Evolutionary conservation across 495 filamentous ascomycete species (phyloP).

Genomic region (Filosporella fistucella): DNA sequence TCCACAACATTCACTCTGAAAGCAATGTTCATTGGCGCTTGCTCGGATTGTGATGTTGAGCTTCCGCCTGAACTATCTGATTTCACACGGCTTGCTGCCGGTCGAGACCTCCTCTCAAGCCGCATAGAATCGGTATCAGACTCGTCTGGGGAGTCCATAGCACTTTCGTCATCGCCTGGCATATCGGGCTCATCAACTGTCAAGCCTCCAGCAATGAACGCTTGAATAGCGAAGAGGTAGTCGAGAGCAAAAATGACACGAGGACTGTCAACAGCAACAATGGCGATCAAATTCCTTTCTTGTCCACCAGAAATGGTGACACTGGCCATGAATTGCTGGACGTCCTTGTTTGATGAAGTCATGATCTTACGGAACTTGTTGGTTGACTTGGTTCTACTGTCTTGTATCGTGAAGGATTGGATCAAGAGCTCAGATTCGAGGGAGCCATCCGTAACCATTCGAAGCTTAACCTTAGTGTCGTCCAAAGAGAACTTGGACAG

Average conservation of each 20-base stretch:
- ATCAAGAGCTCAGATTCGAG: conserved; percentile 91
- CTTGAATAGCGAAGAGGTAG: conserved; percentile 85
- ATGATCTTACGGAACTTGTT: conserved; percentile 99
- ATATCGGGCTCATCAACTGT: conserved; percentile 54
- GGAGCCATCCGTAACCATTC: conserved; percentile 91
- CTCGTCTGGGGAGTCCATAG: conserved; percentile 54
- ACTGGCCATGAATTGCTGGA: conserved; percentile 97
- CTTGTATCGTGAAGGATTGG: conserved; percentile 89
- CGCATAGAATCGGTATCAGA: conserved; percentile 49
- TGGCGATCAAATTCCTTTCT: conserved; percentile 79
- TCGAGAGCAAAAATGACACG: conserved; percentile 92
- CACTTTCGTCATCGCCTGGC: conserved; percentile 48
- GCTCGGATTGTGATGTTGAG: conserved; percentile 23
- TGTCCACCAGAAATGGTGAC: conserved; percentile 85
- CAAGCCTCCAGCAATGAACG: conserved; percentile 69
- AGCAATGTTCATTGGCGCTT: conserved; percentile 65
- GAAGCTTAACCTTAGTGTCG: conserved; percentile 82
- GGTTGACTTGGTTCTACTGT: conserved; percentile 77
- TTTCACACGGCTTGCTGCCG: neutral
- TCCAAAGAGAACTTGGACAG: conserved; percentile 92
- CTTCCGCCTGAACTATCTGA: neutral
- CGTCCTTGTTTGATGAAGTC: conserved; percentile 89
- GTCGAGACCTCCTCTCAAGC: conserved; percentile 9
- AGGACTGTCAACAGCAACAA: conserved; percentile 94
- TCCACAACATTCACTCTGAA: conserved; percentile 93